Evolutionary conservation across 2,329 filamentous ascomycete species (phyloP).

Genomic region (Thielaviopsis cerberus): DNA sequence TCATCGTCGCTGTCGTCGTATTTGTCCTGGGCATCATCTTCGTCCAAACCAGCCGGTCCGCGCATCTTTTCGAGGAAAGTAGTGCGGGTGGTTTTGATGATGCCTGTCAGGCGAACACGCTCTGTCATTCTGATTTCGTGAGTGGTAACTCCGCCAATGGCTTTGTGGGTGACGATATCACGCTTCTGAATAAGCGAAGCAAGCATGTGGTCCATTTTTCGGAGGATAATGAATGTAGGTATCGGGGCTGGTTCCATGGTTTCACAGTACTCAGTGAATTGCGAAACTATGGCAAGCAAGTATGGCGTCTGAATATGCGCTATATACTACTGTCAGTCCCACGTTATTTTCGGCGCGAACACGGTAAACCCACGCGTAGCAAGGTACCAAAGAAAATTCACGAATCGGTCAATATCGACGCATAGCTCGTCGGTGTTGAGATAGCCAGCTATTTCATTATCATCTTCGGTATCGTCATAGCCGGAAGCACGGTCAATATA

Average conservation of each 20-base stretch:
- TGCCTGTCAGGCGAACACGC: constrained; percentile 69
- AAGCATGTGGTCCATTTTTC: constrained; percentile 71
- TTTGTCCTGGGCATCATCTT: not conserved
- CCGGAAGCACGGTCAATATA: not conserved
- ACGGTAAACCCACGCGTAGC: constrained; percentile 52
- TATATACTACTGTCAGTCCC: not conserved
- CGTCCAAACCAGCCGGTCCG: not conserved
- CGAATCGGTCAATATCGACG: constrained; percentile 51
- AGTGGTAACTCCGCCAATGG: constrained; percentile 52
- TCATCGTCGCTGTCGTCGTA: constrained; percentile 3
- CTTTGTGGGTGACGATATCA: constrained; percentile 45
- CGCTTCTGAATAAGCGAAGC: constrained; percentile 51
- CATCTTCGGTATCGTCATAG: constrained; percentile 19
- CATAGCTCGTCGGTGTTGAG: constrained; percentile 50
- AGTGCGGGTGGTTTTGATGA: constrained; percentile 59
- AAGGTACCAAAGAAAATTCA: constrained; percentile 72
- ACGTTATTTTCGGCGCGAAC: not conserved
- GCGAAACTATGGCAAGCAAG: constrained; percentile 51
- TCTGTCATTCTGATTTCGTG: constrained; percentile 52
- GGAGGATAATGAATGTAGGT: constrained; percentile 51
- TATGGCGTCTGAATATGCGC: not conserved
- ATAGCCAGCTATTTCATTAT: constrained; percentile 33
- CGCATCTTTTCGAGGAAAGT: constrained; percentile 30
- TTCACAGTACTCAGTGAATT: constrained; percentile 54
- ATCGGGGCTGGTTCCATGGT: constrained; percentile 28